Percentiles rank a stretch among this genome's conserved stretches.
Conservation (phyloP, 1,139 yeast species). For the Pichia inconspicua region DNA sequence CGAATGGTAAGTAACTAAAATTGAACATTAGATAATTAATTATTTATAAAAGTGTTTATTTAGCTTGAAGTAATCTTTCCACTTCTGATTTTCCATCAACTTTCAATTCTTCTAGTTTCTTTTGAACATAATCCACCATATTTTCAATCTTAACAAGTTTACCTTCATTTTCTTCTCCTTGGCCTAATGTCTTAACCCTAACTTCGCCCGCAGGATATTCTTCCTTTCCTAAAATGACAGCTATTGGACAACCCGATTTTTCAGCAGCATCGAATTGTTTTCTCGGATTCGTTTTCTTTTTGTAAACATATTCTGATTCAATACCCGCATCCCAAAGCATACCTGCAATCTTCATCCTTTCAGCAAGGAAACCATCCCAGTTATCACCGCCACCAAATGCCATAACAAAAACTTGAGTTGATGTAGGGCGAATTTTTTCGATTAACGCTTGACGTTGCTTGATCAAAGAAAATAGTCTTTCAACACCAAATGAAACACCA, state of each 20-base stretch:
- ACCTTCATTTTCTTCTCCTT: constrained; percentile 85
- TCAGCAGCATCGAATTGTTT: constrained; percentile 98
- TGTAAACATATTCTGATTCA: constrained; percentile 84
- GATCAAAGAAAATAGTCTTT: constrained; percentile 82
- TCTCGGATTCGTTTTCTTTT: constrained; percentile 86
- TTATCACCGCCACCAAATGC: constrained; percentile 98
- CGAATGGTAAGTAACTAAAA: constrained; percentile 7
- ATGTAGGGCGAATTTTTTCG: constrained; percentile 63
- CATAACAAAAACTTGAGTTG: constrained; percentile 92
- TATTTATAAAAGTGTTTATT: constrained; percentile 24
- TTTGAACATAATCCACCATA: constrained; percentile 47
- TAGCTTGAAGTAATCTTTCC: constrained; percentile 51
- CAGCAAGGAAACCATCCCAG: constrained; percentile 86
- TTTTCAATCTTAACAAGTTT: constrained; percentile 59
- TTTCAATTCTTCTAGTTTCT: constrained; percentile 40
- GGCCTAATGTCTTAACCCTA: constrained; percentile 81
- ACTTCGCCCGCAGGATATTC: constrained; percentile 70
- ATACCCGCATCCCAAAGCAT: constrained; percentile 81
- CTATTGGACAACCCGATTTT: constrained; percentile 82
- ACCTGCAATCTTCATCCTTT: constrained; percentile 82
- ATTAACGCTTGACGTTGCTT: constrained; percentile 58
- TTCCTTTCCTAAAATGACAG: constrained; percentile 91
- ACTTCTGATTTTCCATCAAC: constrained; percentile 38
- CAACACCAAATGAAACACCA: constrained; percentile 94
- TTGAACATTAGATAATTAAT: background rate